Evolutionary conservation across 148 eudicot genomes (phyloP), one percentile per base, ranked within the genome.

Genomic region (Nepenthes mirabilis): DNA sequence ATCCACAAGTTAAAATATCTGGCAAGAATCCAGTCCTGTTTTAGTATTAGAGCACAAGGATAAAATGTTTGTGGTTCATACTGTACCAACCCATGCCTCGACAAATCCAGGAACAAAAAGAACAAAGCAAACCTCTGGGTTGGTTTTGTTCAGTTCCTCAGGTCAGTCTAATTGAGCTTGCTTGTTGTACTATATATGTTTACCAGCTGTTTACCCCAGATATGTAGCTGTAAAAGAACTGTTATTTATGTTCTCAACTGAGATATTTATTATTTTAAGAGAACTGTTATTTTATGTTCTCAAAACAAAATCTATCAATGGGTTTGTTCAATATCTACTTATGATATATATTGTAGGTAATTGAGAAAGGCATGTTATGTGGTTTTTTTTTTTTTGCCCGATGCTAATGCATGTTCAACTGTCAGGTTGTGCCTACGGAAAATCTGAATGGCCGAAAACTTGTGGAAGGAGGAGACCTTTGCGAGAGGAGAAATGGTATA

Each of bases 401-500:
- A 36, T 58, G 23, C 23, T 56, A 43, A 52, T 63, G 14, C 12
- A 23, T 37, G 45, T 75, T 64, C 65, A 9, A 65, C 32, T 63
- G 36, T 68, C 76, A 93, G 98, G 77, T 93, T 55, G 91, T 93
- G 59, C 98, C 98, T 12, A 71, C 88, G 81, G 98, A 93, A 75
- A 93, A 93, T 78, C 37, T 82, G 63, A 93, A 88, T 71, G 98
- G 98, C 13, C 91, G 98, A 67, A 80, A 88, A 73, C 86, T 79
- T 71, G 98, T 93, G 61, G 98, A 93, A 63, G 88, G 58, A 53
- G 98, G 98, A 71, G 95, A 93, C 34, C 88, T 88, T 68, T 88
- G 96, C 66, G 98, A 93, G 76, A 83, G 98, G 80, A 75, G 95
- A 83, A 93, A 93, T 73, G 98, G 98, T 82, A 47, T 55, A 47